A percentile compares a stretch with the other conserved stretches of the same genome.
Conservation (phyloP, 2,329 filamentous ascomycete genomes). For the Gremmenia infestans region DNA sequence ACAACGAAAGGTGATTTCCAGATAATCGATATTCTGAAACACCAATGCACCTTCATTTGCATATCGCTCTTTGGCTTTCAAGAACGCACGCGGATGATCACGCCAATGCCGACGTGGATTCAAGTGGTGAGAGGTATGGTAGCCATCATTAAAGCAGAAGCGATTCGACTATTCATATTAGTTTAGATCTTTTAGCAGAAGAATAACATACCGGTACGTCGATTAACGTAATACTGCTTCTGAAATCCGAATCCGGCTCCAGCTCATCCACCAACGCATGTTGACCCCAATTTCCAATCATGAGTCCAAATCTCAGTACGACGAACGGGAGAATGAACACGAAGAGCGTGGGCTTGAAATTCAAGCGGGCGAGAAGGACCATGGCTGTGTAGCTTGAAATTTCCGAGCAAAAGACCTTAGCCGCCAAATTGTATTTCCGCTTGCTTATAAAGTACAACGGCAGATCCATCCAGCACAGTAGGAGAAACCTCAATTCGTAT, state of each 20-base stretch:
- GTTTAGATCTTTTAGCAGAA: constrained; percentile 12
- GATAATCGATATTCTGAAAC: constrained; percentile 76
- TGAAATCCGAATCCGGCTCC: constrained; percentile 71
- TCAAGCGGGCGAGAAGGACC: constrained; percentile 45
- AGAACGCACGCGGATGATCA: constrained; percentile 69
- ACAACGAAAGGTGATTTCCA: constrained; percentile 67
- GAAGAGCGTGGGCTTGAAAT: constrained; percentile 49
- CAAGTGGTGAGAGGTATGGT: constrained; percentile 76
- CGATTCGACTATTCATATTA: constrained; percentile 59
- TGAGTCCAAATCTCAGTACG: constrained; percentile 64
- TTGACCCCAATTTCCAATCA: constrained; percentile 82
- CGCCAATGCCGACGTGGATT: constrained; percentile 78
- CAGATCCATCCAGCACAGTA: constrained; percentile 70
- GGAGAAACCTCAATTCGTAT: constrained; percentile 69
- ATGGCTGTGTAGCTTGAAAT: constrained; percentile 53
- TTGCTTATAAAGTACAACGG: constrained; percentile 68
- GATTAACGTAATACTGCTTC: constrained; percentile 73
- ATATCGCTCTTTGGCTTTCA: constrained; percentile 65
- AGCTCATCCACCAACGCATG: constrained; percentile 74
- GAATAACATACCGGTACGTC: constrained; percentile 64
- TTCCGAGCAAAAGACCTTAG: constrained; percentile 58
- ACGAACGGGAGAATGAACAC: constrained; percentile 62
- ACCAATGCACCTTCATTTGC: constrained; percentile 63
- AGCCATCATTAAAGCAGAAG: constrained; percentile 78
- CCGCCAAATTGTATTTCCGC: constrained; percentile 48